Evolutionary conservation across 2,329 filamentous ascomycete species (phyloP), one percentile per base, ranked within the genome.

Genomic region (Cercospora sp.): DNA sequence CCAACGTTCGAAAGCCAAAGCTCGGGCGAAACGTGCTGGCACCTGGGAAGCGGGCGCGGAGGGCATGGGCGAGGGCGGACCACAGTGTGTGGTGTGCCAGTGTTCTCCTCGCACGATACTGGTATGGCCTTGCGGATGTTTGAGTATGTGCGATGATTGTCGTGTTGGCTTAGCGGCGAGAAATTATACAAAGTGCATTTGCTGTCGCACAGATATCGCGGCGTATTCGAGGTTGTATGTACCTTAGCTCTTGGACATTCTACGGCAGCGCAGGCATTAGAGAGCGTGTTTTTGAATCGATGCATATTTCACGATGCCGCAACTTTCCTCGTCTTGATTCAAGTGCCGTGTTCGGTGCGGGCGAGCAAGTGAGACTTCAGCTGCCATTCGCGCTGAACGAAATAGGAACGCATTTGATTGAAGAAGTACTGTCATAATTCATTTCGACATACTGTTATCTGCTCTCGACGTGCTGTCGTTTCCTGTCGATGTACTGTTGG

Each of bases 111-210:
- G 95, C 18, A 96, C 92, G 7, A 91, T 98, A 69, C 91, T 99
- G 64, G 90, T 97, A 1, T 98, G 95, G 95, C 95, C 95, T 0
- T 99, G 95, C 78, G 91, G 95, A 2, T 99, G 95, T 78, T 85
- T 99, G 67, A 94, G 92, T 73, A 85, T 98, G 12, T 98, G 95
- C 78, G 95, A 99, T 78, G 95, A 98, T 73, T 98, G 95, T 78
- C 86, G 95, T 33, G 91, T 98, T 40, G 94, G 92, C 53, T 84
- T 98, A 70, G 95, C 95, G 3, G 94, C 97, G 89, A 96, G 97
- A 78, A 98, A 98, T 78, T 98, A 97, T 78, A 92, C 94, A 71
- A 96, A 92, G 77, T 99, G 95, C 78, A 94, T 98, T 45, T 98
- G 94, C 75, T 98, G 95, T 79, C 87, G 95, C 61, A 88, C 92